These are phyloP conservation scores for Lentithecium fluviatile DNA, from an alignment of 495 filamentous ascomycete genomes.

Conservation along the genomic window DNA sequence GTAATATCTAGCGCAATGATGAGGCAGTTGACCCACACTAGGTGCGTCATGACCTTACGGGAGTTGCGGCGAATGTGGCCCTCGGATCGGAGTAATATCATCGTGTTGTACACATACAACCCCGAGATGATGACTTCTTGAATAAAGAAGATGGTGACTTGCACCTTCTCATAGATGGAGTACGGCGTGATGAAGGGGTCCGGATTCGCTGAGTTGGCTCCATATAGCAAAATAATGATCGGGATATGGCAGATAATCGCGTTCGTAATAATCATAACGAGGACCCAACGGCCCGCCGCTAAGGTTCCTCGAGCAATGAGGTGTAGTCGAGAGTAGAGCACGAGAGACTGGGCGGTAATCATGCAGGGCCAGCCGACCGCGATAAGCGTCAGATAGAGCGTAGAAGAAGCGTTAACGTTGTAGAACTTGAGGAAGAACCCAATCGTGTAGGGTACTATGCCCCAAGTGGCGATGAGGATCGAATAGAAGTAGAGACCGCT, in stretches of 20 bases:
- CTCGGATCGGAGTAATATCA: conserved; percentile 11
- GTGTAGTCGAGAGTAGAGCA: conserved; percentile 27
- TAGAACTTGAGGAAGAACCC: conserved; percentile 31
- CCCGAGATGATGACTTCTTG: conserved; percentile 26
- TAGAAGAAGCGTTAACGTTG: conserved; percentile 8
- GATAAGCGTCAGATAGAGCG: conserved; percentile 21
- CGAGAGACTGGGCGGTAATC: conserved; percentile 24
- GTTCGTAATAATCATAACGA: conserved; percentile 26
- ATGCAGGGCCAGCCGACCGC: conserved; percentile 26
- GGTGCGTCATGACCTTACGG: conserved; percentile 21
- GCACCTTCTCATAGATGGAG: conserved; percentile 29
- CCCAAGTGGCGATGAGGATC: conserved; percentile 24
- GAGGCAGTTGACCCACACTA: conserved; percentile 37
- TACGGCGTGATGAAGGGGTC: conserved; percentile 24
- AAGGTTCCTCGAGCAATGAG: conserved; percentile 11
- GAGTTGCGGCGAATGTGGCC: conserved; percentile 13
- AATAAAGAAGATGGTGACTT: conserved; percentile 28
- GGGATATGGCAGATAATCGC: conserved; percentile 27
- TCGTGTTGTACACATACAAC: conserved; percentile 24
- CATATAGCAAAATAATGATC: conserved; percentile 22
- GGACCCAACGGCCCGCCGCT: conserved; percentile 14
- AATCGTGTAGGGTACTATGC: conserved; percentile 13
- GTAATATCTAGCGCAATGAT: conserved; percentile 36
- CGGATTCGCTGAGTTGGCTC: conserved; percentile 18
- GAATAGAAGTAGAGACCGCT: conserved; percentile 27